Evolutionary conservation across 1,139 yeast species (phyloP), one percentile per base, ranked within the genome.

Genomic region (Lodderomyces parapsilosis): DNA sequence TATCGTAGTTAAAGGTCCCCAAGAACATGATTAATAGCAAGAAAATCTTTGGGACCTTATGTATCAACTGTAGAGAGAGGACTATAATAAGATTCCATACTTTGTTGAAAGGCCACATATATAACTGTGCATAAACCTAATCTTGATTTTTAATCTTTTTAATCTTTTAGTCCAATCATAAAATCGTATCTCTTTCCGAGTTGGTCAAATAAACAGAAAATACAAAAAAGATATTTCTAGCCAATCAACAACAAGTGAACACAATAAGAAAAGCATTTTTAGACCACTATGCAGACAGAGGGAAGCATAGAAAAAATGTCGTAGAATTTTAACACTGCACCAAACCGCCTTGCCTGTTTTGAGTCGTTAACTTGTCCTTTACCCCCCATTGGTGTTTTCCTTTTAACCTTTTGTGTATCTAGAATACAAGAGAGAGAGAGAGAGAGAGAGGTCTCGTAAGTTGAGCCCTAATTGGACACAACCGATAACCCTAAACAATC

Each of bases 101-200:
- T n/a, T n/a, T n/a, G n/a, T n/a, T n/a, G n/a, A n/a, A n/a, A n/a
- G n/a, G n/a, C n/a, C n/a, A n/a, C n/a, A n/a, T 20, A 20, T 8
- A 7, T 24, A 24, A 24, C 27, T 9, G 4, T 24, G 27, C 17
- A 27, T 27, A 5, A 13, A 3, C 4, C n/a, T 24, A 24, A 24
- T 8, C 7, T 24, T 24, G 24, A n/a, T n/a, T n/a, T n/a, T n/a
- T n/a, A n/a, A 20, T 20, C 23, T 20, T 20, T 20, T 20, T 20
- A 20, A 20, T 20, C 23, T n/a, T n/a, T n/a, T 13, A 27, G 13
- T 13, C 31, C 31, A 27, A 27, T 27, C 31, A 27, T 13, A 27
- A 27, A n/a, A n/a, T 27, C 31, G 31, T 27, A 27, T 27, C 31
- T 27, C 31, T 27, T 4, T 27, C 31, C 31, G 31, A 27, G 31